Conservation (phyloP, 202 grass and related monocot genomes). For the Schoenoplectus tabernaemontani region DNA sequence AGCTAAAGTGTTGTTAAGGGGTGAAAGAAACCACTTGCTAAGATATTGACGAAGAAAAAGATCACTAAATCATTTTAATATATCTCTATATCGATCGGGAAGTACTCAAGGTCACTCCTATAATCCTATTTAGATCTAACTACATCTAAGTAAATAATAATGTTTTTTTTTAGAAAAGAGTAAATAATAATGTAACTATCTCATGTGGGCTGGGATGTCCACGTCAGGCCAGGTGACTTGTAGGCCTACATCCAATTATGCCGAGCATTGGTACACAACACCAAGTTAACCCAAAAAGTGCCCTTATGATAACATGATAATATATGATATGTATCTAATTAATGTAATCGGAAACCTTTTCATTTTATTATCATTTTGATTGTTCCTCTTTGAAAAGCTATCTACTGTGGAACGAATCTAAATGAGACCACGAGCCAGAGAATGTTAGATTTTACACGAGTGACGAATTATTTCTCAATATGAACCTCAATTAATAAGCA, state of each 20-base stretch:
- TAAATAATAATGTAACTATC: neutral
- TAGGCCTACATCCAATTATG: neutral
- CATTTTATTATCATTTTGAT: neutral
- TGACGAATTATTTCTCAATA: too few relatives aligned
- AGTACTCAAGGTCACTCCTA: too few relatives aligned
- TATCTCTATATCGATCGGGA: neutral
- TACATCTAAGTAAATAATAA: slow-evolving; percentile 6
- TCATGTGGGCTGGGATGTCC: neutral
- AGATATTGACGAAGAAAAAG: too few relatives aligned
- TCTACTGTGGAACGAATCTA: too few relatives aligned
- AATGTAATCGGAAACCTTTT: neutral
- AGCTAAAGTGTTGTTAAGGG: too few relatives aligned
- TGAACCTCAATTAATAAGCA: too few relatives aligned
- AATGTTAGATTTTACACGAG: too few relatives aligned
- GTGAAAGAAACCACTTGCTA: too few relatives aligned
- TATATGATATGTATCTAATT: too few relatives aligned
- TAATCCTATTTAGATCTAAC: neutral
- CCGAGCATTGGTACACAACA: neutral
- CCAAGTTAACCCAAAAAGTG: neutral
- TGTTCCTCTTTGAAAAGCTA: neutral
- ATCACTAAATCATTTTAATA: too few relatives aligned
- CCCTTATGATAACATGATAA: neutral
- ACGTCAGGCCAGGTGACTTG: neutral
- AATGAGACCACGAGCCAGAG: too few relatives aligned
- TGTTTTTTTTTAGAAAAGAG: too few relatives aligned